Base-by-base conservation (phyloP, 164 flowering plant genomes). In the Magnolia changhungtana region DNA sequence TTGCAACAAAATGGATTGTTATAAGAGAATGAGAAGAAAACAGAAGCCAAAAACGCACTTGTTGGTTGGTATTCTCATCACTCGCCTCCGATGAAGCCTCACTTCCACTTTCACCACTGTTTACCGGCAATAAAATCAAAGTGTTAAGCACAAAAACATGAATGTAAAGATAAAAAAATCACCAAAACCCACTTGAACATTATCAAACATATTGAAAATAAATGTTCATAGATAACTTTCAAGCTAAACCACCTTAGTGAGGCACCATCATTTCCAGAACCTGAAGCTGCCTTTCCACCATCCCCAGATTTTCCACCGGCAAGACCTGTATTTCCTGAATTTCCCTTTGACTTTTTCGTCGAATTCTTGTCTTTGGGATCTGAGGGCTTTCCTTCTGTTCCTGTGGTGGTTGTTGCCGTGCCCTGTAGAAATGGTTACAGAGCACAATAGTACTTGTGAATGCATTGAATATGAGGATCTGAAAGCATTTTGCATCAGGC, bases 211-310 rank as follows among this genome's bases (percentile, higher is more conserved):
- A 65, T 21, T 27, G 27, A 65, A 9, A 31, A 27, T 51, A 51
- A 72, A 20, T 49, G 24, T 19, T 18, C 8, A 49, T 49, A 50
- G 63, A 21, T 5, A 55, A 72, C 50, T 11, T 67, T 69, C 21
- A 61, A 37, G 19, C 18, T 74, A 52, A 63, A 69, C 23, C 59
- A 96, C 99, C 99, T 92, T 79, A 85, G 94, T 55, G 97, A 90
- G 58, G 82, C 88, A 70, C 87, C 94, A 83, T 92, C 99, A 86
- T 92, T 90, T 83, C 92, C 95, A 45, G 97, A 94, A 76, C 96
- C 92, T 21, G 95, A 90, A 83, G 88, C 83, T 37, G 85, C 90
- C 73, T 87, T 93, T 70, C 83, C 93, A 85, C 83, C 29, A 27
- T 27, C 29, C 29, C 29, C 88, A 79, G 84, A 86, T 80, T 91